These are phyloP conservation scores for Penicillium desertorum DNA, from an alignment of 495 filamentous ascomycete species.

Conservation along the genomic window DNA sequence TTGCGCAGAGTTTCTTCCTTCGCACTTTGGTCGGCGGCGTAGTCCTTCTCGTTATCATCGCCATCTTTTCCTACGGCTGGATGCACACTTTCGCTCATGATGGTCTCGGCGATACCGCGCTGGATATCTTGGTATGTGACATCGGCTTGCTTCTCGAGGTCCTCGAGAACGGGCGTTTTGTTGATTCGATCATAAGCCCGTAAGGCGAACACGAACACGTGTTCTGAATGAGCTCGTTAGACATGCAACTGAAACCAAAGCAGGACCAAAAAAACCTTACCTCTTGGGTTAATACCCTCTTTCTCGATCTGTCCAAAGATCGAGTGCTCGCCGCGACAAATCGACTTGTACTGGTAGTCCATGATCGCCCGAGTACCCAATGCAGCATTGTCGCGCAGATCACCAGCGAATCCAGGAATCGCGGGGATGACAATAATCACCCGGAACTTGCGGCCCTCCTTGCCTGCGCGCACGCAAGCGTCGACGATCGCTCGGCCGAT, in stretches of 20 bases:
- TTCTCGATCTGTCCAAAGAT: conserved; percentile 78
- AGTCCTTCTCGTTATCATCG: conserved; percentile 42
- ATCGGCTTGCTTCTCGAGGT: conserved; percentile 73
- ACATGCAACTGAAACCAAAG: neutral
- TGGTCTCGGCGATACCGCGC: conserved; percentile 77
- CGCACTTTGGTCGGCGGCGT: conserved; percentile 35
- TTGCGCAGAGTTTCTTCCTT: conserved; percentile 49
- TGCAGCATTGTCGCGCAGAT: conserved; percentile 78
- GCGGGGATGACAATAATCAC: conserved; percentile 88
- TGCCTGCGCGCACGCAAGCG: conserved; percentile 75
- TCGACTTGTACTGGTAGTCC: conserved; percentile 98
- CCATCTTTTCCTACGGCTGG: conserved; percentile 54
- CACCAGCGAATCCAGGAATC: conserved; percentile 91
- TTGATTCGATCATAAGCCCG: conserved; percentile 89
- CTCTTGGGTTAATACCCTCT: conserved; percentile 72
- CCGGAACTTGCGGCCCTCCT: conserved; percentile 85
- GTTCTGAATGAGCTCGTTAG: conserved; percentile 39
- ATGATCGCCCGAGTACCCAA: conserved; percentile 90
- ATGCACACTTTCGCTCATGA: conserved; percentile 75
- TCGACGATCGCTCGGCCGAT: conserved; percentile 88
- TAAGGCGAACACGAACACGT: conserved; percentile 91
- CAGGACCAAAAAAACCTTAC: conserved; percentile 19
- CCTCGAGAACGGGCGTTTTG: conserved; percentile 64
- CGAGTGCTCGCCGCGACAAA: conserved; percentile 84
- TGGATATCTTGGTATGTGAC: conserved; percentile 84